Evolutionary conservation across 2,329 filamentous ascomycete genomes (phyloP).

Genomic region (Epichloe glyceriae): DNA sequence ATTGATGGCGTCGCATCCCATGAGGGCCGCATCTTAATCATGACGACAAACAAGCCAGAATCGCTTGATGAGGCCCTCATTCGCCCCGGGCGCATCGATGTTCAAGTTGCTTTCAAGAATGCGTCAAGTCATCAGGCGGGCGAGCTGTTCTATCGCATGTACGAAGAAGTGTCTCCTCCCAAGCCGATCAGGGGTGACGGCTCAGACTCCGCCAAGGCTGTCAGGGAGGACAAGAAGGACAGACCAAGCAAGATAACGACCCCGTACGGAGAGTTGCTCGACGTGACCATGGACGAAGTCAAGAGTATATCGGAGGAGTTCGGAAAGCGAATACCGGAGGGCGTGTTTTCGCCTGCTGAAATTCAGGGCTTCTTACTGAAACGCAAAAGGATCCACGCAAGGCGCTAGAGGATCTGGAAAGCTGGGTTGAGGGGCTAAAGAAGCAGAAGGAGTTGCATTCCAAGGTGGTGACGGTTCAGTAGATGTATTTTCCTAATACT

Average conservation of each 20-base stretch:
- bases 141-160: conserved; percentile 50
- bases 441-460: conserved; percentile 37
- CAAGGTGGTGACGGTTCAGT: conserved; percentile 35
- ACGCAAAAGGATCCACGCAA: conserved; percentile 44
- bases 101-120: conserved; percentile 51
- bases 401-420: conserved; percentile 38
- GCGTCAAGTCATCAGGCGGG: conserved; percentile 39
- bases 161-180: conserved; percentile 23
- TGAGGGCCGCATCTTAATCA: conserved; percentile 67
- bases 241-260: conserved; percentile 1
- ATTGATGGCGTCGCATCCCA: conserved; percentile 73
- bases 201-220: background rate
- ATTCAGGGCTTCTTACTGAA: conserved; percentile 53
- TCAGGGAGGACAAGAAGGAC: background rate
- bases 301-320: conserved; percentile 34
- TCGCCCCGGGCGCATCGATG: conserved; percentile 59
- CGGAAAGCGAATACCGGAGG: conserved; percentile 37
- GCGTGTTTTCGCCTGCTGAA: conserved; percentile 44
- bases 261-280: conserved; percentile 11
- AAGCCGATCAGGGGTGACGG: conserved; percentile 2
- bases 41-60: conserved; percentile 70
- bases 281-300: conserved; percentile 27
- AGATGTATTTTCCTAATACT: background rate
- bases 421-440: conserved; percentile 39
- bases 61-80: conserved; percentile 62